Conservation (phyloP, 2,329 filamentous ascomycete genomes). For the Endoconidiophora polonica region DNA sequence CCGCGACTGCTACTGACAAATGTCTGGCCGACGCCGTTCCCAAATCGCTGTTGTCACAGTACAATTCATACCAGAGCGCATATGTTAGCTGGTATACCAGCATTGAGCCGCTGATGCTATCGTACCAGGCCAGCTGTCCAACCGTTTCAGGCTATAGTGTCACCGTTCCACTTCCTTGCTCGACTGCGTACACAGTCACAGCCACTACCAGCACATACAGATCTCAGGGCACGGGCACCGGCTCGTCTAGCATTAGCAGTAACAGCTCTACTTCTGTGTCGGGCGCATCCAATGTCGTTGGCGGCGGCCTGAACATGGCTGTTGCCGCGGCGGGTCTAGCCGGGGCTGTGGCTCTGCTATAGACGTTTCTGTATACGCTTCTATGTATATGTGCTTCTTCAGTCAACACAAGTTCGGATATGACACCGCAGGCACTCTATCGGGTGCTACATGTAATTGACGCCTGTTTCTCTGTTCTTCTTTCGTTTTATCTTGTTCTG, state of each 20-base stretch:
- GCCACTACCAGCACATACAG: neutral
- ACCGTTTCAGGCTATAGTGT: slow-evolving; percentile 4
- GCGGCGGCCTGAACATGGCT: slow-evolving; percentile 13
- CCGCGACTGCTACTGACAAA: slow-evolving; percentile 17
- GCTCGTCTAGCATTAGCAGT: neutral
- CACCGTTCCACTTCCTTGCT: slow-evolving; percentile 5
- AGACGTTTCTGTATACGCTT: neutral
- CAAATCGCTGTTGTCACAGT: slow-evolving; percentile 19
- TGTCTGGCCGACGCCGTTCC: slow-evolving; percentile 20
- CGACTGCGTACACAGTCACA: neutral
- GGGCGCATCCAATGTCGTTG: neutral
- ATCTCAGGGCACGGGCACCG: neutral
- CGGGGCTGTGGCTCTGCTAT: slow-evolving; percentile 17
- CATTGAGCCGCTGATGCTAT: slow-evolving; percentile 16
- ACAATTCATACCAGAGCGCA: slow-evolving; percentile 20
- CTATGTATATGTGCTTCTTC: too few relatives aligned
- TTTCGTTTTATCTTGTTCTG: neutral
- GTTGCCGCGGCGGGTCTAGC: slow-evolving; percentile 17
- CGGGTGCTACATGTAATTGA: neutral
- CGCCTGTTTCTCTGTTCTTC: neutral
- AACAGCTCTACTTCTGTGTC: neutral
- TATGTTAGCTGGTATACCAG: slow-evolving; percentile 19
- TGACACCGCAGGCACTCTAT: neutral
- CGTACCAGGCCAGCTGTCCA: slow-evolving; percentile 5
- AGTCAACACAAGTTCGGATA: too few relatives aligned